Evolutionary conservation across 2,329 filamentous ascomycete genomes (phyloP).

Genomic region (Phaeosphaeriaceae sp.): DNA sequence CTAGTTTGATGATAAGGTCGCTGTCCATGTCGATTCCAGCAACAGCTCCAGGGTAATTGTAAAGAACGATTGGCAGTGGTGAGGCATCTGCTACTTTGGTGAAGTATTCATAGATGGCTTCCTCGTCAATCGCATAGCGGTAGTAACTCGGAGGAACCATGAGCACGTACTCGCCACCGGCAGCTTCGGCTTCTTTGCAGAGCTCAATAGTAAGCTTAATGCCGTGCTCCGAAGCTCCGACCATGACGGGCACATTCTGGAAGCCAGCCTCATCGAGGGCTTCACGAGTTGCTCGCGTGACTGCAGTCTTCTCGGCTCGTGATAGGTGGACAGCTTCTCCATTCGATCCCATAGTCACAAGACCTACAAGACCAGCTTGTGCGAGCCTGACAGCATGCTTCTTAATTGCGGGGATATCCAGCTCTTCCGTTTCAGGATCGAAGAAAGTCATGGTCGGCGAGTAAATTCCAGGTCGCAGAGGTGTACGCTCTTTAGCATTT

Average conservation of each 20-base stretch:
- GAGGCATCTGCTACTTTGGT: conserved; percentile 75
- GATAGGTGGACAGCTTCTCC: conserved; percentile 88
- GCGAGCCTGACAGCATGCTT: conserved; percentile 81
- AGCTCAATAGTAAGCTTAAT: conserved; percentile 82
- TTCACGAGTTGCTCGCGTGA: conserved; percentile 79
- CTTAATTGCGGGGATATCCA: conserved; percentile 81
- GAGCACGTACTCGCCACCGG: conserved; percentile 81
- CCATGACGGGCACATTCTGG: conserved; percentile 76
- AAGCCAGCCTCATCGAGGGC: conserved; percentile 84
- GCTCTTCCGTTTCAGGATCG: conserved; percentile 79
- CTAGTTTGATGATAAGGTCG: conserved; percentile 81
- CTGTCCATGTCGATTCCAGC: conserved; percentile 90
- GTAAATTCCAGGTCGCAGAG: conserved; percentile 83
- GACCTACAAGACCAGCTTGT: conserved; percentile 77
- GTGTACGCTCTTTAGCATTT: conserved; percentile 52
- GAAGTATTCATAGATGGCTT: conserved; percentile 76
- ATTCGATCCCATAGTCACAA: conserved; percentile 90
- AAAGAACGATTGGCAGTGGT: conserved; percentile 80
- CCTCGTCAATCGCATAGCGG: conserved; percentile 76
- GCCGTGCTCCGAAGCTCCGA: conserved; percentile 81
- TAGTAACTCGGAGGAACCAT: conserved; percentile 86
- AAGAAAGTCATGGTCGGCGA: conserved; percentile 93
- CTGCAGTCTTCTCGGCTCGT: conserved; percentile 74
- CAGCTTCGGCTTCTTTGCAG: conserved; percentile 69
- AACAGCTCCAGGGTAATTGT: conserved; percentile 91